Conservation (phyloP, 169 alveolate species). For the Plasmodium cynomolgi region DNA sequence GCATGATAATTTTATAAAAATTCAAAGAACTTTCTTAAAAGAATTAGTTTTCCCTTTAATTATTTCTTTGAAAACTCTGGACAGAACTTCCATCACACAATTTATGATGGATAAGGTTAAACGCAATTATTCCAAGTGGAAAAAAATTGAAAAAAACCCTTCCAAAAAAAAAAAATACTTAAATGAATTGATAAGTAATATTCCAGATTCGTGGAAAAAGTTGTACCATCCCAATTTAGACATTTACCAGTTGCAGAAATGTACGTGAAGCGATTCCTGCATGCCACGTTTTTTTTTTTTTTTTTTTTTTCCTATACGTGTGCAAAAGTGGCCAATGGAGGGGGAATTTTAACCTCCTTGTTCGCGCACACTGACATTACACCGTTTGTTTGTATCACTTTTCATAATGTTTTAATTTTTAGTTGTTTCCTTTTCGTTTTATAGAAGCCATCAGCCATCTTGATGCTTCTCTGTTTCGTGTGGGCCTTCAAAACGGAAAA, state of each 20-base stretch:
- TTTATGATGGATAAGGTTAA: slow-evolving; percentile 50
- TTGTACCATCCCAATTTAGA: slow-evolving; percentile 24
- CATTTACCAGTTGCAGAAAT: slow-evolving; percentile 31
- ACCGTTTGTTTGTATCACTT: not conserved
- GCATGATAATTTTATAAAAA: slow-evolving; percentile 91
- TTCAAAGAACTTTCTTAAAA: slow-evolving; percentile 93
- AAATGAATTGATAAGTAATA: slow-evolving; percentile 29
- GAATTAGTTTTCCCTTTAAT: slow-evolving; percentile 63
- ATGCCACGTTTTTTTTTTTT: not conserved
- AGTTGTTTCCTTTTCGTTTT: not conserved
- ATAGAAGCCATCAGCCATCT: not conserved
- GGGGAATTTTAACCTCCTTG: not conserved
- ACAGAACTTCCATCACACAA: slow-evolving; percentile 46
- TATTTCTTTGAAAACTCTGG: slow-evolving; percentile 46
- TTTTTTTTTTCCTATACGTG: not conserved
- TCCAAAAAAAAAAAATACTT: slow-evolving; percentile 32
- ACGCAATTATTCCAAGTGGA: slow-evolving; percentile 70
- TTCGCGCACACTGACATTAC: not conserved
- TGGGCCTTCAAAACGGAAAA: not conserved
- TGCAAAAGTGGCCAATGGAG: not conserved
- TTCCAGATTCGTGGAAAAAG: slow-evolving; percentile 58
- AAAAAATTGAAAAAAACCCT: slow-evolving; percentile 52
- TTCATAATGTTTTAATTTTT: not conserved
- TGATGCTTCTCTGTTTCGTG: not conserved
- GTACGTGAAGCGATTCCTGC: not conserved